Base-by-base conservation (phyloP, 108 stramenopile genomes). In the Discostella stelligeroides region DNA sequence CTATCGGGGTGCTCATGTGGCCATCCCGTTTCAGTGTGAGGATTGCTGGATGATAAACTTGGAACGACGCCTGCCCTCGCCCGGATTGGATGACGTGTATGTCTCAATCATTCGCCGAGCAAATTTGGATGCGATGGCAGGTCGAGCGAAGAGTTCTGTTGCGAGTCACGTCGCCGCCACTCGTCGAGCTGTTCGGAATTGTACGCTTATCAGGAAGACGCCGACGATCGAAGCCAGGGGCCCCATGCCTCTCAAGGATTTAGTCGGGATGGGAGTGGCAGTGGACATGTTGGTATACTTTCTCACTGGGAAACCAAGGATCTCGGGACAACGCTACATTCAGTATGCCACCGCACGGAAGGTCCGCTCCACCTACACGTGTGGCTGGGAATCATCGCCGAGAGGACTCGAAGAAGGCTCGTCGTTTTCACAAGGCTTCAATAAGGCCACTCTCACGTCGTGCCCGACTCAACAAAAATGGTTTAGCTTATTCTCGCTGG, bases 21-120 rank as follows among this genome's bases (percentile, higher is more conserved):
- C n/a, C n/a, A n/a, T n/a, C n/a, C n/a, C n/a, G n/a, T n/a, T n/a
- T n/a, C n/a, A n/a, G n/a, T n/a, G n/a, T n/a, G n/a, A n/a, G n/a
- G n/a, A n/a, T n/a, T n/a, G n/a, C n/a, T n/a, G n/a, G n/a, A n/a
- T n/a, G n/a, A n/a, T n/a, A n/a, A n/a, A n/a, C n/a, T n/a, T n/a
- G n/a, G n/a, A n/a, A n/a, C n/a, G n/a, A n/a, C n/a, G n/a, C n/a
- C n/a, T n/a, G n/a, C n/a, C n/a, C n/a, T n/a, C n/a, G n/a, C n/a
- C n/a, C n/a, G n/a, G n/a, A n/a, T n/a, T n/a, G n/a, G n/a, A n/a
- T n/a, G n/a, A n/a, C n/a, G n/a, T n/a, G n/a, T n/a, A n/a, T n/a
- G n/a, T n/a, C n/a, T n/a, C n/a, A n/a, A n/a, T n/a, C 21, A 69
- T 84, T 11, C 29, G 64, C 4, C 72, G 70, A 53, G 81, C 79